These are phyloP conservation scores for Lepidium didymum DNA, from an alignment of 345 rosid species.

Conservation along the genomic window DNA sequence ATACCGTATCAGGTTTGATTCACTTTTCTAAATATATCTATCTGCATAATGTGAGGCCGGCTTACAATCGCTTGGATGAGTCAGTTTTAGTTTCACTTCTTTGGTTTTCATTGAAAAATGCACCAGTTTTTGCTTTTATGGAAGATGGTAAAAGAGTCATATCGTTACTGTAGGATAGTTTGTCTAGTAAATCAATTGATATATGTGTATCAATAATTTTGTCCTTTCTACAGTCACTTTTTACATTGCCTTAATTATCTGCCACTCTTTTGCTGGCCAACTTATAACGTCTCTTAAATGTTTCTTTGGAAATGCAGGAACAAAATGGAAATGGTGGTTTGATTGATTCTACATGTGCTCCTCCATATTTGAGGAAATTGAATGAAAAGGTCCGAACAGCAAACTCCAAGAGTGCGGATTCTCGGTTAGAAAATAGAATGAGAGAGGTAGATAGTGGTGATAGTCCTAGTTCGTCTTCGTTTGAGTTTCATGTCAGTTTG, in stretches of 20 bases:
- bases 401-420: slow-evolving; percentile 19
- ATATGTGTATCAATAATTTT: not conserved
- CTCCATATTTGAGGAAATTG: slow-evolving; percentile 22
- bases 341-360: slow-evolving; percentile 21
- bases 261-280: slow-evolving; percentile 5
- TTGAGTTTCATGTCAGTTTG: slow-evolving; percentile 63
- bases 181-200: not conserved
- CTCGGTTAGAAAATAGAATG: slow-evolving; percentile 29
- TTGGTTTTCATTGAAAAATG: not conserved
- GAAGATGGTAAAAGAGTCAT: not conserved
- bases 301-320: slow-evolving; percentile 33
- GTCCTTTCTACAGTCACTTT: not conserved
- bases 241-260: not conserved
- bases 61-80: not conserved
- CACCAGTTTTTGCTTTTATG: not conserved
- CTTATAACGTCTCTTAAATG: not conserved
- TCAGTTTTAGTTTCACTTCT: not conserved
- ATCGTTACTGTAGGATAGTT: not conserved
- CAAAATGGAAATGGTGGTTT: slow-evolving; percentile 26
- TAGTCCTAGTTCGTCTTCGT: slow-evolving; percentile 41
- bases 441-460: slow-evolving; percentile 27
- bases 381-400: slow-evolving; percentile 23
- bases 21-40: not conserved
- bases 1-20: slow-evolving; percentile 38
- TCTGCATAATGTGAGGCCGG: not conserved